Conservation (phyloP, 2,329 filamentous ascomycete species). For the Tolypocladium guangdongense region DNA sequence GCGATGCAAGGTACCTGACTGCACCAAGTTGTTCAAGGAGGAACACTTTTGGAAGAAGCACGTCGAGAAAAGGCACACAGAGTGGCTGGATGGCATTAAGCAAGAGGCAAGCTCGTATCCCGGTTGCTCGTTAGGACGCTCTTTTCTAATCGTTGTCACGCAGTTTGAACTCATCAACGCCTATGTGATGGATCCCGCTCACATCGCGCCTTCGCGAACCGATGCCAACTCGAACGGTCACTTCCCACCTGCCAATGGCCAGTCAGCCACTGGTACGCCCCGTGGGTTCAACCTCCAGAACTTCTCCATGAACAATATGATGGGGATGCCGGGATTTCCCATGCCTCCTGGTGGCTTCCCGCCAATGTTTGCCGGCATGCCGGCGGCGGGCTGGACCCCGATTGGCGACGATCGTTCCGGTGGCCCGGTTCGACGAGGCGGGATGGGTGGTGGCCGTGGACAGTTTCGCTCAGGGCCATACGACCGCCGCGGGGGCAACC, state of each 20-base stretch:
- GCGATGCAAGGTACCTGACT: slow-evolving; percentile 92
- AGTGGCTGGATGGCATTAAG: slow-evolving; percentile 73
- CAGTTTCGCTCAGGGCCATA: slow-evolving; percentile 62
- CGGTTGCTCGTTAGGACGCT: too few relatives aligned
- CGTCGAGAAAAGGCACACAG: slow-evolving; percentile 85
- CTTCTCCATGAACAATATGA: slow-evolving; percentile 49
- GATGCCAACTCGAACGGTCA: slow-evolving; percentile 94
- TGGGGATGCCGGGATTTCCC: slow-evolving; percentile 50
- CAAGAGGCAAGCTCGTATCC: slow-evolving; percentile 54
- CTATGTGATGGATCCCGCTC: slow-evolving; percentile 87
- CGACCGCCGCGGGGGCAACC: slow-evolving; percentile 53
- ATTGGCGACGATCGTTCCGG: slow-evolving; percentile 46
- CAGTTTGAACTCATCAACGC: slow-evolving; percentile 85
- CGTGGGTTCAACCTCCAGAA: slow-evolving; percentile 82
- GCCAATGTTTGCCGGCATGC: slow-evolving; percentile 43
- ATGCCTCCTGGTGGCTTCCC: slow-evolving; percentile 35
- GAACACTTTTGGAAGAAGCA: slow-evolving; percentile 97
- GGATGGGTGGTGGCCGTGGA: slow-evolving; percentile 36
- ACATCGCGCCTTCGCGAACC: slow-evolving; percentile 85
- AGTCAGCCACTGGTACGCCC: slow-evolving; percentile 71
- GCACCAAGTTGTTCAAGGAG: slow-evolving; percentile 93
- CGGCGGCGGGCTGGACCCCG: slow-evolving; percentile 38
- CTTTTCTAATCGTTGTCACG: background rate
- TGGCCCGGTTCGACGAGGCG: slow-evolving; percentile 61
- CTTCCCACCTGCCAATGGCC: slow-evolving; percentile 71